Evolutionary conservation across 2,329 filamentous ascomycete species (phyloP), one percentile per base, ranked within the genome.

Genomic region (Cladosporium oxysporum): DNA sequence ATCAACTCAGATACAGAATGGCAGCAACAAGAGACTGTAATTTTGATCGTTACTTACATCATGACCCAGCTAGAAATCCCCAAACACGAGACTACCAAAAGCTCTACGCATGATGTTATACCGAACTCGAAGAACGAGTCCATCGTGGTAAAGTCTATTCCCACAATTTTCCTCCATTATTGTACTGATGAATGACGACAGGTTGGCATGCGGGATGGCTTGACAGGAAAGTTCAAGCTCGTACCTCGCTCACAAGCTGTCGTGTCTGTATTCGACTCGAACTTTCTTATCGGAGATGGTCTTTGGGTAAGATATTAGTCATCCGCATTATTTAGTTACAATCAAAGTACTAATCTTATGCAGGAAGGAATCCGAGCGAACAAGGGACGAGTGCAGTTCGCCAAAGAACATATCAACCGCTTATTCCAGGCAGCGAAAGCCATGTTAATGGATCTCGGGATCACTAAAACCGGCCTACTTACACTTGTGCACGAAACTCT

Each of bases 371-470:
- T 47, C 3, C 41, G 41, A 21, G 41, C 41, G 14, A 47, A 47
- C 12, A 47, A 47, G 8, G 41, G 41, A 1, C 41, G n/a, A 47
- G 41, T 47, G 41, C 41, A 55, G 18, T 55, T 55, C 7, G 52
- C 52, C 23, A 29, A 33, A 11, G 52, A 55, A 21, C 52, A 55
- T 7, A 33, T 55, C 52, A 55, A 33, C 18, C 52, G 52, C 11
- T 23, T 55, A 14, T 55, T 55, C 28, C 52, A 55, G n/a, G 52
- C 52, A 55, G 52, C 28, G 26, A 55, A 55, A 33, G 52, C 52
- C 10, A 55, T 55, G 52, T 55, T 55, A 16, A 55, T 55, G 52
- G 52, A 55, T 21, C 52, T 55, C 23, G 52, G 28, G 10, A 33
- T 55, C 52, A 55, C 52, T 5, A 55, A 55, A 21, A 33, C 28